These are phyloP conservation scores for Chiua sp. DNA, from an alignment of 1,284 basidiomycete genomes.

Conservation along the genomic window DNA sequence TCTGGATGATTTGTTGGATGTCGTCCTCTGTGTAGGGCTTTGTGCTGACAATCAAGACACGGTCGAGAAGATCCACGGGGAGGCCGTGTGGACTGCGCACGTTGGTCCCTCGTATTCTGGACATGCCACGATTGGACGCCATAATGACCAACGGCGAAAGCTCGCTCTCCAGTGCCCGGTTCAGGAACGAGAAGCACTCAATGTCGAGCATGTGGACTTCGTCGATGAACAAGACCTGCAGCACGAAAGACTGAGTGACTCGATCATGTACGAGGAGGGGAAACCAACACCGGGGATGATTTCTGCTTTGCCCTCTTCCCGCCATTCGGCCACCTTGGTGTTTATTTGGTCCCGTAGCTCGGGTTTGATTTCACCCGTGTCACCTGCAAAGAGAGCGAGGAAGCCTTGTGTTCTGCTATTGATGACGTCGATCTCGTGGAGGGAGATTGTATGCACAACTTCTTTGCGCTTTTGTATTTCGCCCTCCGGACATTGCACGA, in stretches of 20 bases:
- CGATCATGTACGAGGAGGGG: conserved; percentile 1
- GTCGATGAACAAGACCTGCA: conserved; percentile 88
- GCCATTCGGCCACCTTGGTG: conserved; percentile 96
- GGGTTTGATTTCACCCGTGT: conserved; percentile 99
- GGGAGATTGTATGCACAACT: conserved; percentile 95
- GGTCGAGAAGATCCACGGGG: conserved; percentile 93
- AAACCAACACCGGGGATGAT: conserved; percentile 94
- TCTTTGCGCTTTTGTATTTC: conserved; percentile 98
- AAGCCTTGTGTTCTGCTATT: conserved; percentile 97
- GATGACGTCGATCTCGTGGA: conserved; percentile 99
- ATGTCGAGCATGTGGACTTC: conserved; percentile 99
- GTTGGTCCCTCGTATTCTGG: conserved; percentile 94
- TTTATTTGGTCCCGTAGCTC: conserved; percentile 98
- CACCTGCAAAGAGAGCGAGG: conserved; percentile 81
- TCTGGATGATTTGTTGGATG: conserved; percentile 91
- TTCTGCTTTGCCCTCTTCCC: conserved; percentile 98
- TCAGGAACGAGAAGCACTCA: conserved; percentile 98
- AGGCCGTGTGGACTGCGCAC: conserved; percentile 95
- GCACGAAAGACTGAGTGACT: background rate
- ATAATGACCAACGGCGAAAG: conserved; percentile 96
- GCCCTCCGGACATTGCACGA: conserved; percentile 97
- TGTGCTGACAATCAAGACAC: conserved; percentile 95
- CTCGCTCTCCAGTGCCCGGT: conserved; percentile 94
- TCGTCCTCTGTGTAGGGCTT: conserved; percentile 88
- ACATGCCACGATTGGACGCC: conserved; percentile 97